These are phyloP conservation scores for Lodderomyces metapsilosis DNA, from an alignment of 1,139 yeast genomes.

Conservation along the genomic window DNA sequence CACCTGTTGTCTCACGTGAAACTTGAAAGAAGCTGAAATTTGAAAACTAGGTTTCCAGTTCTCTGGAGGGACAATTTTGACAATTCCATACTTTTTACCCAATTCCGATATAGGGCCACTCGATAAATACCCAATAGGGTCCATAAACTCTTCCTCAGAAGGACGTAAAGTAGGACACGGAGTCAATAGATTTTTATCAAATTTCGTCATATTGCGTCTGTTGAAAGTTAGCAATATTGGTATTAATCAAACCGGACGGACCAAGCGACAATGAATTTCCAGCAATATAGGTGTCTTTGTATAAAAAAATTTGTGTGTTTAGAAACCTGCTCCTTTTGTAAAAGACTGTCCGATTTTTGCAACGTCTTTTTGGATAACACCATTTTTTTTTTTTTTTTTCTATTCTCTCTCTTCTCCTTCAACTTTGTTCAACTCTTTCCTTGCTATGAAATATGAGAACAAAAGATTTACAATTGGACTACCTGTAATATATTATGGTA, in stretches of 20 bases:
- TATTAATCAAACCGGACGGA: slow-evolving; percentile 8
- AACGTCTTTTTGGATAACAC: background rate
- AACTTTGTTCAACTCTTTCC: background rate
- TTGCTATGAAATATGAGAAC: background rate
- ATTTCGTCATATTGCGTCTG: slow-evolving; percentile 11
- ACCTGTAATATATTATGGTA: too few species aligned
- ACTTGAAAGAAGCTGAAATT: slow-evolving; percentile 53
- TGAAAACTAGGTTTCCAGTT: slow-evolving; percentile 55
- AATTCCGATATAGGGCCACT: slow-evolving; percentile 46
- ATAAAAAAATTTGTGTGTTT: background rate
- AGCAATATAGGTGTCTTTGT: background rate
- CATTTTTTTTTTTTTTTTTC: background rate
- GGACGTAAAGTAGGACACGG: slow-evolving; percentile 63
- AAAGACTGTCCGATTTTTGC: background rate
- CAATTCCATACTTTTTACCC: slow-evolving; percentile 61
- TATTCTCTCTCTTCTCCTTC: background rate
- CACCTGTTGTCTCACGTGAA: slow-evolving; percentile 65
- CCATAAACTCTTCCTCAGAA: slow-evolving; percentile 49
- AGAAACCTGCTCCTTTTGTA: background rate
- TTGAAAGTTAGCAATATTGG: slow-evolving; percentile 3
- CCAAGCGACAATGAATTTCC: slow-evolving; percentile 10
- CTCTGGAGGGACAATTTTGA: slow-evolving; percentile 64
- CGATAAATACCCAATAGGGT: slow-evolving; percentile 63
- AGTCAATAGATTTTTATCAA: slow-evolving; percentile 26
- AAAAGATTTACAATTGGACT: too few species aligned